Percentiles rank a stretch among this genome's conserved stretches.
Evolutionary conservation across 768 basidiomycete species (phyloP).

Genomic region (Dacryopinax spathularia): DNA sequence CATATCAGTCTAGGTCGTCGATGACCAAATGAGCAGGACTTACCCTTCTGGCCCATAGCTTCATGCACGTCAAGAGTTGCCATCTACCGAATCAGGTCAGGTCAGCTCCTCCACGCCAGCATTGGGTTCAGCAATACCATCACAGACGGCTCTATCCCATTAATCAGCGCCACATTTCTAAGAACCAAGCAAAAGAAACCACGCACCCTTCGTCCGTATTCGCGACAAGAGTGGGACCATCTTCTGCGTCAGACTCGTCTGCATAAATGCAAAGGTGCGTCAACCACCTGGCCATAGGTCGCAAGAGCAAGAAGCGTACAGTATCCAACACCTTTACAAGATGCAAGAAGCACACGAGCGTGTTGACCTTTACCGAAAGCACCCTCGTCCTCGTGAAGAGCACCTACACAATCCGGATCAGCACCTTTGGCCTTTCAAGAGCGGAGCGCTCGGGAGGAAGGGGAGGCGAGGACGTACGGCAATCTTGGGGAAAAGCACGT

Average conservation of each 20-base stretch:
- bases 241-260: conserved; percentile 85
- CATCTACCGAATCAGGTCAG: conserved; percentile 37
- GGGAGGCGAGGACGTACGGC: conserved; percentile 43
- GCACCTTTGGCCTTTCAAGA: too few species aligned
- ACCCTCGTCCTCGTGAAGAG: conserved; percentile 89
- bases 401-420: conserved; percentile 45
- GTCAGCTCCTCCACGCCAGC: conserved; percentile 12
- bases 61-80: conserved; percentile 82
- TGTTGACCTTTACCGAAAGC: conserved; percentile 81
- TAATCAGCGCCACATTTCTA: background rate
- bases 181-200: background rate
- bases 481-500: conserved; percentile 78
- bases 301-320: too few species aligned
- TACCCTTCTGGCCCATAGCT: conserved; percentile 74
- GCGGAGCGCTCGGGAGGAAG: background rate
- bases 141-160: conserved; percentile 59
- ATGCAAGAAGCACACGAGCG: conserved; percentile 61
- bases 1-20: background rate
- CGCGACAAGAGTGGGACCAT: conserved; percentile 87
- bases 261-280: too few species aligned
- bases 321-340: conserved; percentile 89
- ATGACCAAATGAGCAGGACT: background rate
- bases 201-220: conserved; percentile 64
- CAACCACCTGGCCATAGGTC: too few species aligned
- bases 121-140: conserved; percentile 40